phyloP scores from a whole-genome alignment of 441 rosid species.

The Monsonia emarginata region DNA sequence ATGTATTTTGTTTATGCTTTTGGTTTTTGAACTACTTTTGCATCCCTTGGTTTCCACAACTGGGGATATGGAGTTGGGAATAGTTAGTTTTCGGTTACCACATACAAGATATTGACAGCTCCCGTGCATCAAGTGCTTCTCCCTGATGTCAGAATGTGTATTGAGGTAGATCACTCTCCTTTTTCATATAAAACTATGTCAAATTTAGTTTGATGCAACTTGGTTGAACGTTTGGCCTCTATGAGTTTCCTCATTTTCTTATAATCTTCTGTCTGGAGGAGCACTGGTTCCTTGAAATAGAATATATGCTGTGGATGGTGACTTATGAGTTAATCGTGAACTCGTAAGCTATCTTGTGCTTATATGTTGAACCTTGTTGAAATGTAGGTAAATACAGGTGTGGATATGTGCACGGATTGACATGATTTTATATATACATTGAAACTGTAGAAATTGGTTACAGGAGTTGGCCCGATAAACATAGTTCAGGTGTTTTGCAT shows the following conservation, averaged over 20 bases:
- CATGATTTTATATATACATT: not conserved
- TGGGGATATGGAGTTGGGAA: slow-evolving; percentile 20
- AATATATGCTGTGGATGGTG: no score
- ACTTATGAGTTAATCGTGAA: no score
- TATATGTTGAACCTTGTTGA: no score
- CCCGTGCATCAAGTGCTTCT: slow-evolving; percentile 29
- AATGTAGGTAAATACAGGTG: slow-evolving; percentile 10
- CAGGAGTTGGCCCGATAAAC: no score
- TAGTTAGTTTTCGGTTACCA: slow-evolving; percentile 2
- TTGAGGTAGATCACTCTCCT: slow-evolving; percentile 31
- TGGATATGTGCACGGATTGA: slow-evolving; percentile 12
- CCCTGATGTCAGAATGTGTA: slow-evolving; percentile 24
- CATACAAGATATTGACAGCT: slow-evolving; percentile 18
- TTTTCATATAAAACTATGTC: not conserved
- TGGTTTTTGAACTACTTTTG: slow-evolving; percentile 26
- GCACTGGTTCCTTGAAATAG: no score
- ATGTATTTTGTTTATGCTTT: slow-evolving; percentile 25
- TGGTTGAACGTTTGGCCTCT: no score
- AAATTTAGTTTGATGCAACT: slow-evolving; percentile 9
- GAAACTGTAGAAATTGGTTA: slow-evolving; percentile 10
- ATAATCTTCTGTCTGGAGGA: no score
- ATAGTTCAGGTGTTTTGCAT: no score
- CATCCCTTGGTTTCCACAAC: slow-evolving; percentile 21
- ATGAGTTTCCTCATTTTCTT: no score
- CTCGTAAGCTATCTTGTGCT: no score